Conservation (phyloP, 1,139 yeast genomes). For the Torulaspora pretoriensis region DNA sequence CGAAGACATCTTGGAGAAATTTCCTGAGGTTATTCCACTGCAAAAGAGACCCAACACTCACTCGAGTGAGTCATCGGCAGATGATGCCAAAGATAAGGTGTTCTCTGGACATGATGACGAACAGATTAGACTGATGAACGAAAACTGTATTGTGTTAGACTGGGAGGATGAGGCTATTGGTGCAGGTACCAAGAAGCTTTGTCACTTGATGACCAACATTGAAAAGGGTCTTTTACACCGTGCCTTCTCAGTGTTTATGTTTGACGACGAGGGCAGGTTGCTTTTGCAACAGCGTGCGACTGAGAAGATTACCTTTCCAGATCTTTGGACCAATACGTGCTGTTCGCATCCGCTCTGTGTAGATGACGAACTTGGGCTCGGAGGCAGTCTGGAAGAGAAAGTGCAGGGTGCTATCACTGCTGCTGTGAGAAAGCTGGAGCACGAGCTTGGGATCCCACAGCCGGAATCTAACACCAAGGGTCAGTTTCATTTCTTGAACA, state of each 20-base stretch:
- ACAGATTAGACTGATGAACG: constrained; percentile 93
- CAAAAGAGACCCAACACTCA: constrained; percentile 35
- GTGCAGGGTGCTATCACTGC: constrained; percentile 79
- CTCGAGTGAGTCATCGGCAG: constrained; percentile 29
- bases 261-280: constrained; percentile 70
- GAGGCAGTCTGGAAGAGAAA: constrained; percentile 50
- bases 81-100: constrained; percentile 34
- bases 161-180: constrained; percentile 84
- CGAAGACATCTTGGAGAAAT: constrained; percentile 49
- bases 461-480: constrained; percentile 40
- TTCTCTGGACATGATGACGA: constrained; percentile 89
- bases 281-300: constrained; percentile 91
- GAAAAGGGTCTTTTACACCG: constrained; percentile 83
- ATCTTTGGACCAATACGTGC: constrained; percentile 98
- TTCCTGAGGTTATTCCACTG: constrained; percentile 59
- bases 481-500: constrained; percentile 71
- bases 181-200: constrained; percentile 88
- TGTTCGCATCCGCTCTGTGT: constrained; percentile 95
- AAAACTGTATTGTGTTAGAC: constrained; percentile 89
- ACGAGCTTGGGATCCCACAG: constrained; percentile 87
- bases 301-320: constrained; percentile 94
- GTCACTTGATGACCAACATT: constrained; percentile 88
- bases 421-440: constrained; percentile 86
- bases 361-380: constrained; percentile 66
- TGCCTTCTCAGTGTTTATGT: constrained; percentile 90